phyloP scores from a whole-genome alignment of 805 yeast genomes.

The Saccharomycopsis javanensis region DNA sequence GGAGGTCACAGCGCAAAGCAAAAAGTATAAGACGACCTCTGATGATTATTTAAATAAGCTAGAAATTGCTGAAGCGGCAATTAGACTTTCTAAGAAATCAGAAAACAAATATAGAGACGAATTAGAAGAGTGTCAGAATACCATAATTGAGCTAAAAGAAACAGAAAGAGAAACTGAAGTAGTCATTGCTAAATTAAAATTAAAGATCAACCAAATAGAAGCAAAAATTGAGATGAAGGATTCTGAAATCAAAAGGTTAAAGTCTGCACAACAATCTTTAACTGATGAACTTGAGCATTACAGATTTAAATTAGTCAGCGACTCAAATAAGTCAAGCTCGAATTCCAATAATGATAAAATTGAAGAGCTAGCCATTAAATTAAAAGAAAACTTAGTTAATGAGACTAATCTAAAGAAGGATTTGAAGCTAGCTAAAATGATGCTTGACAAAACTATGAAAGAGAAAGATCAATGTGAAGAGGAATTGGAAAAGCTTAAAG shows the following conservation, averaged over 20 bases:
- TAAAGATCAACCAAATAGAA: constrained; percentile 42
- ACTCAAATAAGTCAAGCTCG: constrained; percentile 30
- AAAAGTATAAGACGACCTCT: constrained; percentile 59
- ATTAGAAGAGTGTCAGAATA: constrained; percentile 38
- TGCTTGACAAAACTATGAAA: constrained; percentile 45
- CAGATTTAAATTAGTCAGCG: constrained; percentile 35
- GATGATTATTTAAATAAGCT: constrained; percentile 65
- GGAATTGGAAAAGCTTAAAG: constrained; percentile 23
- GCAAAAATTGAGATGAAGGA: constrained; percentile 47
- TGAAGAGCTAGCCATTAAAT: constrained; percentile 41
- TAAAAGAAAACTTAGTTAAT: constrained; percentile 44
- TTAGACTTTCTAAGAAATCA: constrained; percentile 50
- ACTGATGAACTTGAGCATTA: constrained; percentile 48
- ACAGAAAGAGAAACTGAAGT: constrained; percentile 48
- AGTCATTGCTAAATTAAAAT: constrained; percentile 42
- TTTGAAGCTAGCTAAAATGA: constrained; percentile 50
- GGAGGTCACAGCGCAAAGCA: constrained; percentile 45
- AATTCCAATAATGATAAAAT: constrained; percentile 38
- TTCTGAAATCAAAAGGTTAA: constrained; percentile 42
- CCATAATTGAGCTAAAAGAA: constrained; percentile 38
- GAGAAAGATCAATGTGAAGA: constrained; percentile 33
- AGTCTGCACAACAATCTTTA: constrained; percentile 39
- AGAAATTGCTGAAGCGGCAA: constrained; percentile 70
- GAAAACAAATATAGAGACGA: constrained; percentile 48
- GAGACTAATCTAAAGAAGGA: constrained; percentile 62